A percentile compares a stretch with the other conserved stretches of the same genome.
These are phyloP conservation scores for Cordyceps cicadae DNA, from an alignment of 2,329 filamentous ascomycete species.

Conservation along the genomic window DNA sequence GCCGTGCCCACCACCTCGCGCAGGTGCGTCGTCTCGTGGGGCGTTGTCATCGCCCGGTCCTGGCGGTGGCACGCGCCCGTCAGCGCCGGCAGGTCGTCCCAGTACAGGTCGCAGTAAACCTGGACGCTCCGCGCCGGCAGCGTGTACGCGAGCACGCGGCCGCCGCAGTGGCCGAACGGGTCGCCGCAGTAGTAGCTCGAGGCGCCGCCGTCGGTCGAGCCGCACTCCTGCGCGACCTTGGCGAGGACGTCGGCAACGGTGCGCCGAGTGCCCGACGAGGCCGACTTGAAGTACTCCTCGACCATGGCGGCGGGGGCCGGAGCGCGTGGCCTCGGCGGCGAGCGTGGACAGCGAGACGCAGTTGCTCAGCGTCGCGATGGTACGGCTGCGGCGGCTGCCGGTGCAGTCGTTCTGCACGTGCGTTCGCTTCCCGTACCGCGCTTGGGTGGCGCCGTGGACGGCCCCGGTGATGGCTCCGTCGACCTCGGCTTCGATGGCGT, in stretches of 20 bases:
- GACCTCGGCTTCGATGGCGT: slow-evolving; percentile 39
- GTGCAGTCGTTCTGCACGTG: slow-evolving; percentile 36
- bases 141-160: slow-evolving; percentile 29
- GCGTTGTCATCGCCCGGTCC: slow-evolving; percentile 11
- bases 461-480: slow-evolving; percentile 43
- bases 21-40: slow-evolving; percentile 11
- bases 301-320: slow-evolving; percentile 41
- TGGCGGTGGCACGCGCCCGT: slow-evolving; percentile 9
- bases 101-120: slow-evolving; percentile 12
- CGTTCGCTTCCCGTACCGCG: slow-evolving; percentile 34
- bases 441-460: slow-evolving; percentile 34
- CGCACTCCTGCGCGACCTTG: slow-evolving; percentile 41
- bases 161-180: slow-evolving; percentile 31
- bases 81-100: slow-evolving; percentile 13
- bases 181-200: slow-evolving; percentile 50
- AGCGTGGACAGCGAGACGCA: slow-evolving; percentile 45
- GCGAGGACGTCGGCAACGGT: slow-evolving; percentile 40
- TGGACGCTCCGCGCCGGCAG: slow-evolving; percentile 8
- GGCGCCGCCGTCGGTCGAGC: slow-evolving; percentile 32
- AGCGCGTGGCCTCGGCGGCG: slow-evolving; percentile 40
- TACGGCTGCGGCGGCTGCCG: not conserved
- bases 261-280: slow-evolving; percentile 30
- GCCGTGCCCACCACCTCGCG: slow-evolving; percentile 5
- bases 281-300: slow-evolving; percentile 57
- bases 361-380: slow-evolving; percentile 27